phyloP scores from a whole-genome alignment of 257 asterid genomes.

The Solanum microdontum region DNA sequence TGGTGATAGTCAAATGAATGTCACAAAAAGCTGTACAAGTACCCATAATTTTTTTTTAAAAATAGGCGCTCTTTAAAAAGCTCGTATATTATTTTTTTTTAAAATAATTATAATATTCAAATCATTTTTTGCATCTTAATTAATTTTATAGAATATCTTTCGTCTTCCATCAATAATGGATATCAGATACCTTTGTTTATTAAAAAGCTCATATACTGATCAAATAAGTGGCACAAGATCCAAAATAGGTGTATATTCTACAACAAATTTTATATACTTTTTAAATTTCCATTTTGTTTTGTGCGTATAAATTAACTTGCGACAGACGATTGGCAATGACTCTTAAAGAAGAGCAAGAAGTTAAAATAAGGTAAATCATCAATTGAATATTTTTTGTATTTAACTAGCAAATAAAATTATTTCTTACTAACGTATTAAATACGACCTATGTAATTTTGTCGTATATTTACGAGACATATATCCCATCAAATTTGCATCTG shows the following conservation, averaged over 20 bases:
- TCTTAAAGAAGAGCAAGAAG: not conserved
- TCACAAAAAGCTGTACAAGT: not conserved
- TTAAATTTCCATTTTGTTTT: too few species aligned
- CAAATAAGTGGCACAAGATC: too few species aligned
- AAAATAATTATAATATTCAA: too few species aligned
- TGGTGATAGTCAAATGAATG: not conserved
- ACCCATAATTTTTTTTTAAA: not conserved
- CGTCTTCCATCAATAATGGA: rapidly evolving
- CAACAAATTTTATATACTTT: too few species aligned
- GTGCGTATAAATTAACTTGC: not conserved
- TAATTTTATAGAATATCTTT: too few species aligned
- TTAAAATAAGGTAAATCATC: not conserved
- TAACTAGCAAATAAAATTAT: not conserved
- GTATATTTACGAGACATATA: not conserved
- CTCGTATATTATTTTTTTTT: too few species aligned
- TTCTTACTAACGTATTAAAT: too few species aligned
- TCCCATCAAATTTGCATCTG: not conserved
- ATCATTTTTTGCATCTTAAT: not conserved
- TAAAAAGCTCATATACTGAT: not conserved
- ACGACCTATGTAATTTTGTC: not conserved
- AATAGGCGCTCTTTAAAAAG: not conserved
- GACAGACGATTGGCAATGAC: not conserved
- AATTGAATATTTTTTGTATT: not conserved
- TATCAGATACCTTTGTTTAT: too few species aligned
- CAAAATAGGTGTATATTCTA: too few species aligned